Evolutionary conservation across 2,329 filamentous ascomycete species (phyloP), one percentile per base, ranked within the genome.

Genomic region (Aureobasidium musti): DNA sequence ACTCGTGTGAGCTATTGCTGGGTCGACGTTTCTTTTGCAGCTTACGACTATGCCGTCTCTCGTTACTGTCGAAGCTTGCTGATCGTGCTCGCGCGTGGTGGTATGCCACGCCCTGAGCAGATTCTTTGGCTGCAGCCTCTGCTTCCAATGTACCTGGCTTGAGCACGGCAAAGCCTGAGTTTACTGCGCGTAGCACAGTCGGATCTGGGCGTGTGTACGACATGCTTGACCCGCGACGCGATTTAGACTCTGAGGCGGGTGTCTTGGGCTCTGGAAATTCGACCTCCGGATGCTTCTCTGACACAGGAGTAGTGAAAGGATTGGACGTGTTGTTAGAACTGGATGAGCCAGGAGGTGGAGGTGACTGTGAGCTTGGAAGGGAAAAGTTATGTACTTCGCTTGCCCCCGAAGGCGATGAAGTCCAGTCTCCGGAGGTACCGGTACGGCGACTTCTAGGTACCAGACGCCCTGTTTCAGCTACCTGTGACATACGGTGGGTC

Each of bases 381-480:
- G 64, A 66, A 35, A 59, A 60, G 33, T 59, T 60, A 33, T 59
- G 43, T 23, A 63, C 37, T 11, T 63, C 59, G 47, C 45, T 14
- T 13, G 65, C 43, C 6, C 33, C 39, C 19, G 54, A 3, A 35
- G 47, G 57, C 6, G 59, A 45, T 68, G 73, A 77, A 35, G 76
- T 73, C 75, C 76, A 78, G 64, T 79, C 77, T 67, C 73, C 75
- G 65, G 75, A 77, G 65, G 72, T 71, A 66, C 73, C 74, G 69
- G 75, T 74, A n/a, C 72, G 74, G 66, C 77, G 77, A 43, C 77
- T 74, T 68, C 79, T 70, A 26, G 78, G 78, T 33, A 76, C 77
- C 54, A 83, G 75, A 68, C 82, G 81, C 19, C 81, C 81, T 41
- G 80, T 83, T 72, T 83, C 81, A 21, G 81, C 81, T 37, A 80